Evolutionary conservation across 805 yeast species (phyloP), one percentile per base, ranked within the genome.

Genomic region (Barnettozyma pratensis): DNA sequence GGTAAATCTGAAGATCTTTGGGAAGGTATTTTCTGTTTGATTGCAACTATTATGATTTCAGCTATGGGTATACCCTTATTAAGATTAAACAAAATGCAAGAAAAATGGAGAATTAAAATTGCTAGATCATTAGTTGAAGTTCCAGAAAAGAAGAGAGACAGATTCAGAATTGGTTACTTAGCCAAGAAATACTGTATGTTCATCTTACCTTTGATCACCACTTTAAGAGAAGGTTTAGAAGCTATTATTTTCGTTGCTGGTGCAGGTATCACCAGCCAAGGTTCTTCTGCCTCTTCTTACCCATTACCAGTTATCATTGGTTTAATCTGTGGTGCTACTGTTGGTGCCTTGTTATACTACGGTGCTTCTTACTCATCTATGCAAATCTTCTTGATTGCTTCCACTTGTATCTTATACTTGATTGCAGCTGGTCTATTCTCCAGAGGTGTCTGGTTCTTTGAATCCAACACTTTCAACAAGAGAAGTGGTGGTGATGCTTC

Each of bases 161-260:
- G 78, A 54, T 80, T 79, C 62, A 76, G 70, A 54, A 30, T 84
- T 40, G 76, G 82, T 30, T 76, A 75, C 62, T 68, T 78, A 58
- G 57, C 83, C 4, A 81, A 80, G 65, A 88, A 87, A 67, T 91
- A 92, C 66, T 80, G 91, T 50, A 81, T 92, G 94, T 89, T 90
- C 61, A 67, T 92, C 51, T 76, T 92, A 57, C 97, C 99, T 10
- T 87, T 87, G 59, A 75, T 92, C 64, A 92, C 99, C 31, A 85
- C 88, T 54, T 76, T 92, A 54, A 85, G 99, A 80, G 99, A 92
- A 77, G 99, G 99, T 69, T 76, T 91, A 57, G 97, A 91, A 76
- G 96, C 96, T 39, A 91, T 91, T 51, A 96, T 91, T 41, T 91
- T 91, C 62, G 94, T 91, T 49, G 97, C 97, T 46, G 97, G 97